Percentiles rank a stretch among this genome's conserved stretches.
Evolutionary conservation across 164 flowering plant genomes (phyloP).

Genomic region (Warburgia ugandensis): DNA sequence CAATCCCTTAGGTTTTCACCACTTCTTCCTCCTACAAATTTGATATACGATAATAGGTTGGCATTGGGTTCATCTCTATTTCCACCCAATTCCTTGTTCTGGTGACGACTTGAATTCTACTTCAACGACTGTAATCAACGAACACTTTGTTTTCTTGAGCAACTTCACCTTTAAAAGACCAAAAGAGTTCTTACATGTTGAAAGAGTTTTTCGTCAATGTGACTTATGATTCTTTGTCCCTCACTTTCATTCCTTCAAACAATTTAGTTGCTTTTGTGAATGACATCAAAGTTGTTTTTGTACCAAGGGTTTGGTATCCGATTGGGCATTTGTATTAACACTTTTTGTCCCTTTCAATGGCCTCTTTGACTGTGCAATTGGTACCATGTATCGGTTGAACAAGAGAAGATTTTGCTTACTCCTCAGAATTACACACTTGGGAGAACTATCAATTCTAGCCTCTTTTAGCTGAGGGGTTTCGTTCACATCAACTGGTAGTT

Average conservation of each 20-base stretch:
- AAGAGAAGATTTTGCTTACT: constrained; percentile 29
- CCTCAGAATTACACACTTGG: constrained; percentile 36
- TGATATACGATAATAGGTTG: constrained; percentile 19
- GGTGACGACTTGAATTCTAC: constrained; percentile 15
- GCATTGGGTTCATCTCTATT: constrained; percentile 30
- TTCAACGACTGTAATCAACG: constrained; percentile 19
- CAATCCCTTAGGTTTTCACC: constrained; percentile 17
- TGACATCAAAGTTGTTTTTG: constrained; percentile 30
- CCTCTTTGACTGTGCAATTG: constrained; percentile 20
- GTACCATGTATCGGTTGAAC: constrained; percentile 28
- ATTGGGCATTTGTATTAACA: constrained; percentile 14
- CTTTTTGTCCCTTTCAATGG: constrained; percentile 15
- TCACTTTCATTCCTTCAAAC: constrained; percentile 23
- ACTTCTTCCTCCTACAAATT: constrained; percentile 17
- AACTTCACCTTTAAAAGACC: constrained; percentile 23
- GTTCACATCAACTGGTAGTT: no score
- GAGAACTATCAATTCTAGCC: no score
- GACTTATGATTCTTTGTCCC: constrained; percentile 15
- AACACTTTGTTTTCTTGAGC: constrained; percentile 21
- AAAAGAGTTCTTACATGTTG: constrained; percentile 17
- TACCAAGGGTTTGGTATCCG: constrained; percentile 27
- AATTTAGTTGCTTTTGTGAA: constrained; percentile 26
- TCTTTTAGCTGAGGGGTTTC: no score
- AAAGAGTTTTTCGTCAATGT: constrained; percentile 30
- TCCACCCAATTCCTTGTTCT: constrained; percentile 19